Conservation (phyloP, 495 filamentous ascomycete genomes). For the Emericellopsis terricola region DNA sequence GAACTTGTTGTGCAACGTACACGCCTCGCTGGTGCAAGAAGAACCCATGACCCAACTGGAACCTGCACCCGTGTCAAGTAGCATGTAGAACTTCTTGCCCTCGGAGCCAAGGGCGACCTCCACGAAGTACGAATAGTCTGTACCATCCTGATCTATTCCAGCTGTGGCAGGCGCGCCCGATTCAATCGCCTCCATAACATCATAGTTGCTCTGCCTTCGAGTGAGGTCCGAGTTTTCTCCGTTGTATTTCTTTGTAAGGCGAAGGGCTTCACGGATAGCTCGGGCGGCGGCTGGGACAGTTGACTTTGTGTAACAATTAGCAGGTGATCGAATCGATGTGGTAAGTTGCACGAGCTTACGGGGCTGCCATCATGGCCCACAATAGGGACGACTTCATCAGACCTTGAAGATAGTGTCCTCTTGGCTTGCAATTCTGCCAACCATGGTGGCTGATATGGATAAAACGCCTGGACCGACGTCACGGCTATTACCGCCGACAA, state of each 20-base stretch:
- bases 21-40: conserved; percentile 41
- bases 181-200: conserved; percentile 33
- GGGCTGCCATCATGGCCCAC: too few species aligned
- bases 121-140: conserved; percentile 63
- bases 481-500: too few species aligned
- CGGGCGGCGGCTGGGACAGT: conserved; percentile 3
- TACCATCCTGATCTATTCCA: conserved; percentile 55
- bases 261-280: neutral
- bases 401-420: too few species aligned
- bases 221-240: conserved; percentile 6
- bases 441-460: conserved; percentile 7
- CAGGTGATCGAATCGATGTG: neutral
- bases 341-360: neutral
- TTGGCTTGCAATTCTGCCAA: neutral
- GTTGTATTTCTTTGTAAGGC: conserved; percentile 3
- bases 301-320: conserved; percentile 4
- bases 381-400: too few species aligned
- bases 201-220: conserved; percentile 30
- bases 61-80: conserved; percentile 62
- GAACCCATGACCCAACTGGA: conserved; percentile 65
- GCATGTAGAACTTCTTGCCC: conserved; percentile 46
- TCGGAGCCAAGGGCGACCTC: conserved; percentile 47
- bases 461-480: conserved; percentile 8
- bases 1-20: conserved; percentile 47
- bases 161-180: conserved; percentile 38